Percentiles rank a stretch among this genome's conserved stretches.
Evolutionary conservation across 768 basidiomycete species (phyloP).

Genomic region (Trametes sanguinea): DNA sequence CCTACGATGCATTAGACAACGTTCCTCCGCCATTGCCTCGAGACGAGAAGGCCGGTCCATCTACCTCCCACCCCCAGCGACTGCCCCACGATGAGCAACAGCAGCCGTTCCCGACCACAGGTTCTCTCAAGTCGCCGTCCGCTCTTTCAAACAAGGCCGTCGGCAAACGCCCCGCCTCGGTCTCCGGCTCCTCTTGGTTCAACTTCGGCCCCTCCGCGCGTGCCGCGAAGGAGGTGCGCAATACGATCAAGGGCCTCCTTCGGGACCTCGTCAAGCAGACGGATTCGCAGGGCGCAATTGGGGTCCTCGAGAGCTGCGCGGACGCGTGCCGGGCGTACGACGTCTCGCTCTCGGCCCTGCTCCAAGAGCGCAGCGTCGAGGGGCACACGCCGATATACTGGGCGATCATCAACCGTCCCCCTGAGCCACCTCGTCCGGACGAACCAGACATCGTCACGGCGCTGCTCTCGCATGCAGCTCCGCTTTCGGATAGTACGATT

Average conservation of each 20-base stretch:
- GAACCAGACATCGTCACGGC: conserved; percentile 44
- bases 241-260: conserved; percentile 54
- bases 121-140: conserved; percentile 1
- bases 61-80: neutral
- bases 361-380: conserved; percentile 68
- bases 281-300: conserved; percentile 27
- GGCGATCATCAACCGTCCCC: conserved; percentile 64
- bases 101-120: neutral
- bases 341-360: conserved; percentile 52
- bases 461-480: conserved; percentile 54
- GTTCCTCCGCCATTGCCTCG: conserved; percentile 3
- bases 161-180: neutral
- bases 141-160: neutral
- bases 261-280: conserved; percentile 46
- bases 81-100: neutral
- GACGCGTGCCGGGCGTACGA: conserved; percentile 55
- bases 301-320: conserved; percentile 62
- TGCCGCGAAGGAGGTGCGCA: conserved; percentile 43
- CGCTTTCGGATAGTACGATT: conserved; percentile 44
- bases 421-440: conserved; percentile 18
- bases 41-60: conserved; percentile 8
- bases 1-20: conserved; percentile 25
- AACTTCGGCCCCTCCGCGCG: conserved; percentile 19
- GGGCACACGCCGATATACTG: conserved; percentile 70
- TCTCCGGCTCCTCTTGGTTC: conserved; percentile 16